Evolutionary conservation across 2,329 filamentous ascomycete genomes (phyloP), one percentile per base, ranked within the genome.

Genomic region (Fusarium subglutinans): DNA sequence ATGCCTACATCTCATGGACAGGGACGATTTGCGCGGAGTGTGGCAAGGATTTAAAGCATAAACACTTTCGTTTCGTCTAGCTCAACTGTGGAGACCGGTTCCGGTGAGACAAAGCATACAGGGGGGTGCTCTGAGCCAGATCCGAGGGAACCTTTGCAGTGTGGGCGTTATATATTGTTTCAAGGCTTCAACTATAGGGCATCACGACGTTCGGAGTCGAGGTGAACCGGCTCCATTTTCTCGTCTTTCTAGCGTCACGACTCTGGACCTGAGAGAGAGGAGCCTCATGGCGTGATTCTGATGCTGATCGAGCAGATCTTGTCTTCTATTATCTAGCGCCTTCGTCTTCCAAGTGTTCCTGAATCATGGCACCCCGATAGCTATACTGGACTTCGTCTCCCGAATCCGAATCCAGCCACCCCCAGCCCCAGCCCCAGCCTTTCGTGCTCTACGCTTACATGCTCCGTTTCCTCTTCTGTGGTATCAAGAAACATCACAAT

Each of bases 211-310:
- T 44, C 41, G 51, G 41, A 44, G 51, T 60, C 43, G 38, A 55
- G 37, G 45, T 33, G 43, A 73, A 59, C 50, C 30, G 63, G 59
- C 63, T 75, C 72, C 72, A 58, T 64, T 66, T 60, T 72, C 40
- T 63, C 72, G 54, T 44, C 47, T 51, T 69, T 54, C 48, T 69
- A 66, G 57, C 51, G 62, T 60, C 60, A 44, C 68, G 56, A 63
- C 35, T 57, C 56, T 74, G 63, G 48, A 68, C 60, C 47, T 72
- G 45, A 55, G 51, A 43, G 35, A 72, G 48, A 63, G 68, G 63
- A 75, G 68, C 56, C 72, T 63, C 63, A 75, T 74, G 72, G 72
- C 72, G 68, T 74, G 72, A 75, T 75, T 69, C 35, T 71, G 54
- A 50, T 60, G 72, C 54, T 69, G 64, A 69, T 75, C 68, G 44